These are phyloP conservation scores for Serpula lacrymans DNA, from an alignment of 768 basidiomycete genomes.

Conservation along the genomic window DNA sequence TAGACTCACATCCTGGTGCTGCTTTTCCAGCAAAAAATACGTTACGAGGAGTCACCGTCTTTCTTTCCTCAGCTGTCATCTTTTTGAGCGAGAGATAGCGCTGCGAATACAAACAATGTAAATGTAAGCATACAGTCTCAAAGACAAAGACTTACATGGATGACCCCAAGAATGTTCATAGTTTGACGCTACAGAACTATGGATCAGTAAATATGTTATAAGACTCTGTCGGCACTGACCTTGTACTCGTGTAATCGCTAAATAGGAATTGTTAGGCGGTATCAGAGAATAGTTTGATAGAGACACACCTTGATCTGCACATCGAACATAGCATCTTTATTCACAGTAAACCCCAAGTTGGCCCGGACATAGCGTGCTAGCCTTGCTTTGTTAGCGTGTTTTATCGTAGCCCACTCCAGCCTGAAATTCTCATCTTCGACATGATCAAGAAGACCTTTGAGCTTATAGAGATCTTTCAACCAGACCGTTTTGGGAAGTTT, in stretches of 20 bases:
- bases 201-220: not conserved
- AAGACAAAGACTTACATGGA: slow-evolving; percentile 54
- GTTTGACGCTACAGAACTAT: slow-evolving; percentile 73
- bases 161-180: slow-evolving; percentile 87
- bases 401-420: slow-evolving; percentile 78
- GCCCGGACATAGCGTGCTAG: slow-evolving; percentile 73
- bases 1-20: slow-evolving; percentile 77
- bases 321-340: slow-evolving; percentile 81
- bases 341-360: slow-evolving; percentile 66
- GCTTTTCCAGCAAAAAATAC: slow-evolving; percentile 99
- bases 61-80: slow-evolving; percentile 73
- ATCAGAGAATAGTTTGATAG: not conserved
- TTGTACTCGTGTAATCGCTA: slow-evolving; percentile 93
- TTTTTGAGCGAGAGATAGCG: slow-evolving; percentile 80
- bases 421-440: slow-evolving; percentile 75
- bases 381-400: slow-evolving; percentile 88
- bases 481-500: slow-evolving; percentile 71
- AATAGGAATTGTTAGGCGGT: no score
- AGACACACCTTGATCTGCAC: slow-evolving; percentile 77
- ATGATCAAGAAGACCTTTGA: slow-evolving; percentile 72
- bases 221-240: slow-evolving; percentile 31
- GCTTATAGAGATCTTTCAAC: slow-evolving; percentile 79
- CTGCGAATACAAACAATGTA: slow-evolving; percentile 35
- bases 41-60: slow-evolving; percentile 79
- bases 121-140: not conserved